Conservation (phyloP, 1,284 basidiomycete species). For the Singerocomus inundabilis region DNA sequence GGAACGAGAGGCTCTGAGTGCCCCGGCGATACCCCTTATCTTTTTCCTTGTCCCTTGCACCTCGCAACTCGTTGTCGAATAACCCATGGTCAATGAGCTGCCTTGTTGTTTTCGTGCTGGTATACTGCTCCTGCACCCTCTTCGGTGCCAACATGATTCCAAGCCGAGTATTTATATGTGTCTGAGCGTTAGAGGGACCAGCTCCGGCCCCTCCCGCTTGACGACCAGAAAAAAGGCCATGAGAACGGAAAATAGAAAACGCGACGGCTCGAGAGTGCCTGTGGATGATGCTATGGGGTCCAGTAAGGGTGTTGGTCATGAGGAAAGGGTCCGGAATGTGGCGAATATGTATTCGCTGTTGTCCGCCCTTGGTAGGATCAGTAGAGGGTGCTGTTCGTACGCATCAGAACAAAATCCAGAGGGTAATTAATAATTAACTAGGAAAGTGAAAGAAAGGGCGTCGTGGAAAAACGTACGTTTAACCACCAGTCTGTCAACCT, state of each 20-base stretch:
- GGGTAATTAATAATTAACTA: background rate
- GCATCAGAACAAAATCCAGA: background rate
- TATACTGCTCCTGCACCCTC: constrained; percentile 72
- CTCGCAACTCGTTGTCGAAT: constrained; percentile 44
- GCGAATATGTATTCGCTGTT: constrained; percentile 64
- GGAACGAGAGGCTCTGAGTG: constrained; percentile 13
- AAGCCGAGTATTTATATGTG: constrained; percentile 42
- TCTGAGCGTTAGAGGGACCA: constrained; percentile 14
- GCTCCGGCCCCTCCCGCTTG: constrained; percentile 5
- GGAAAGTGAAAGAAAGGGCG: background rate
- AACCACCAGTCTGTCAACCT: constrained; percentile 50
- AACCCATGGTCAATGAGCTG: constrained; percentile 66
- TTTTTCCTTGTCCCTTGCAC: constrained; percentile 6
- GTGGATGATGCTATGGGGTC: constrained; percentile 68
- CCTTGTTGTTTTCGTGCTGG: constrained; percentile 72
- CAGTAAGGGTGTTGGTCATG: constrained; percentile 42
- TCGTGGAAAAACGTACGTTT: constrained; percentile 40
- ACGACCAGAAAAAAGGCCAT: constrained; percentile 39
- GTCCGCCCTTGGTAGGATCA: constrained; percentile 55
- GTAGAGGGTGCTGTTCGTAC: constrained; percentile 34
- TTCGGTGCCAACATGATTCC: constrained; percentile 65
- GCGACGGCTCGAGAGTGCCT: constrained; percentile 74
- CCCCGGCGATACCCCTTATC: constrained; percentile 13
- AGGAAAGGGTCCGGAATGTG: constrained; percentile 49
- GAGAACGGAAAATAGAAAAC: constrained; percentile 71